Conservation (phyloP, 371 early-diverging fungal species). For the Paraphysoderma sedebokerense region DNA sequence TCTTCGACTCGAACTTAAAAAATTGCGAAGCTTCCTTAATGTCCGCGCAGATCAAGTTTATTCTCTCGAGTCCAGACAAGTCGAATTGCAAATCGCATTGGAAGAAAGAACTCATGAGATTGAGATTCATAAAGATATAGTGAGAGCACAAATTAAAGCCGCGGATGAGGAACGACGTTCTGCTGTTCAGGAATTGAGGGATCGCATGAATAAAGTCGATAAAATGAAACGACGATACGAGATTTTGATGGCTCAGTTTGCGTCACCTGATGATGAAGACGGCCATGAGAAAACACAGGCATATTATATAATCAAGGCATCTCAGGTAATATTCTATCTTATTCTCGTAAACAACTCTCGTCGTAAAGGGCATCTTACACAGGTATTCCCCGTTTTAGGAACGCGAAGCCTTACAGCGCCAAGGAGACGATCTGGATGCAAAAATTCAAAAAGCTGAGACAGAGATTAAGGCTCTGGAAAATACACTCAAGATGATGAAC, state of each 20-base stretch:
- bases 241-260: constrained; percentile 32
- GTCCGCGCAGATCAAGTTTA: constrained; percentile 28
- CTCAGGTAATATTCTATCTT: too few relatives aligned
- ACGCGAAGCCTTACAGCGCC: constrained; percentile 28
- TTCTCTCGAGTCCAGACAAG: constrained; percentile 23
- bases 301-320: constrained; percentile 33
- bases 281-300: constrained; percentile 22
- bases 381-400: too few relatives aligned
- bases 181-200: constrained; percentile 24
- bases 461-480: constrained; percentile 35
- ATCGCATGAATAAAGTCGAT: constrained; percentile 24
- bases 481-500: constrained; percentile 31
- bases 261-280: constrained; percentile 12
- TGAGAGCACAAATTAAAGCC: constrained; percentile 19
- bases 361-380: too few relatives aligned
- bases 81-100: constrained; percentile 25
- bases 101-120: constrained; percentile 33
- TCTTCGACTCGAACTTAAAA: constrained; percentile 28
- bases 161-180: constrained; percentile 27
- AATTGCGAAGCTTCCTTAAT: constrained; percentile 22
- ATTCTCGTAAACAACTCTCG: too few relatives aligned
- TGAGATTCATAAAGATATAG: constrained; percentile 26
- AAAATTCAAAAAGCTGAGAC: constrained; percentile 29
- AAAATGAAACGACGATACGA: constrained; percentile 29
- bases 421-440: constrained; percentile 32